phyloP scores from a whole-genome alignment of 331 rosid genomes.

The Cydonia oblonga region DNA sequence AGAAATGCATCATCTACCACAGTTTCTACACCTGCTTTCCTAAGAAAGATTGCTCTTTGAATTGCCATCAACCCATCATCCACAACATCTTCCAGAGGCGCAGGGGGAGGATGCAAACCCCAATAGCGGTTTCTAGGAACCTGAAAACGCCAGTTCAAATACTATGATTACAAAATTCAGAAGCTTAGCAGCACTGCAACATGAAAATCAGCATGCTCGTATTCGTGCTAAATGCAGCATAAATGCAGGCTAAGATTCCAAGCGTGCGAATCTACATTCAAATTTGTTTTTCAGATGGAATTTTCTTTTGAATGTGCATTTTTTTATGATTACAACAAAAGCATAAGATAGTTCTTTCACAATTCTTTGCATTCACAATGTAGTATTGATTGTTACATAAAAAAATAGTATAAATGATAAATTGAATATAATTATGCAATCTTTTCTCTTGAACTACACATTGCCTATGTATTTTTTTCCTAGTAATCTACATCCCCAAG shows the following conservation, averaged over 20 bases:
- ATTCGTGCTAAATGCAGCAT: not conserved
- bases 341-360: not conserved
- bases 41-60: constrained; percentile 88
- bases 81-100: constrained; percentile 91
- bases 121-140: constrained; percentile 96
- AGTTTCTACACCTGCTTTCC: constrained; percentile 95
- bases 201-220: not conserved
- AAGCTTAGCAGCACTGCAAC: not conserved
- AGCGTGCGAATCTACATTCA: too few relatives aligned
- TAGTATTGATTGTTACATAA: not conserved
- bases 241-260: not conserved
- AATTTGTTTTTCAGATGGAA: not conserved
- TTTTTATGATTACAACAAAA: not conserved
- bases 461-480: not conserved
- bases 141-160: constrained; percentile 48
- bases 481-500: not conserved
- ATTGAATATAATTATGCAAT: not conserved
- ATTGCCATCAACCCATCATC: constrained; percentile 83
- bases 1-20: constrained; percentile 62
- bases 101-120: constrained; percentile 99
- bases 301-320: not conserved
- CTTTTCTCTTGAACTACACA: not conserved
- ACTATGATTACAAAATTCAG: constrained; percentile 12
- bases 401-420: not conserved
- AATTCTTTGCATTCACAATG: not conserved